phyloP scores from a whole-genome alignment of 805 yeast genomes.

The Metschnikowia baotianmanensis region DNA sequence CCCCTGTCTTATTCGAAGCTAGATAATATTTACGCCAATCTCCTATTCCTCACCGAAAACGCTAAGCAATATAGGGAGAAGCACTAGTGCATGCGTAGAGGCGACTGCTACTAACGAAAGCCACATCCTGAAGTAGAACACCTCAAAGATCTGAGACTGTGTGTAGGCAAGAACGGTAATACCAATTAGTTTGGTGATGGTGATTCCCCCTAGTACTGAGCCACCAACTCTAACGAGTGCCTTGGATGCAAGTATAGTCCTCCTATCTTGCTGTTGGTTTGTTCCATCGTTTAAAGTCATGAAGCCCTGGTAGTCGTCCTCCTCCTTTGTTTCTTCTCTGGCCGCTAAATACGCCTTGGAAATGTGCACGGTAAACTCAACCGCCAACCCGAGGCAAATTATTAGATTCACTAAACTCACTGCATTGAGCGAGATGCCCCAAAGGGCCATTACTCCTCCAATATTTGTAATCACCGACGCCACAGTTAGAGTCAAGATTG shows the following conservation, averaged over 20 bases:
- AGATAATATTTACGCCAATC: neutral
- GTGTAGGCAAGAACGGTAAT: conserved; percentile 85
- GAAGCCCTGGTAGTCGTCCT: conserved; percentile 17
- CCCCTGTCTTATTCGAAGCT: neutral
- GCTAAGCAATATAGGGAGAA: conserved; percentile 74
- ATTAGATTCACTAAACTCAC: conserved; percentile 84
- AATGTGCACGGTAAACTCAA: conserved; percentile 89
- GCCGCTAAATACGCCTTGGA: conserved; percentile 67
- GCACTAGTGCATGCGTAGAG: conserved; percentile 70
- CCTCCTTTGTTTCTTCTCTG: conserved; percentile 20
- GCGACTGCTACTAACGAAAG: conserved; percentile 72
- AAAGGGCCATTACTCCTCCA: conserved; percentile 75
- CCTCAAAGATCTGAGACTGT: conserved; percentile 79
- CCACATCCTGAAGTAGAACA: conserved; percentile 97
- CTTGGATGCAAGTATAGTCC: conserved; percentile 40
- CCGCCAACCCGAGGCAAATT: conserved; percentile 91
- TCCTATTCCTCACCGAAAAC: conserved; percentile 43
- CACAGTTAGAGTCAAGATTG: conserved; percentile 57
- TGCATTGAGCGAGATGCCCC: conserved; percentile 81
- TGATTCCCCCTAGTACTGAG: conserved; percentile 86
- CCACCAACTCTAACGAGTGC: conserved; percentile 83
- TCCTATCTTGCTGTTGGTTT: conserved; percentile 6
- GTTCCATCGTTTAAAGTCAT: conserved; percentile 10
- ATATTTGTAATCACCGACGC: conserved; percentile 64
- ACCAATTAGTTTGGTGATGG: conserved; percentile 86